A percentile compares a stretch with the other conserved stretches of the same genome.
Evolutionary conservation across 2,329 filamentous ascomycete genomes (phyloP).

Genomic region (Pezicula neosporulosa): DNA sequence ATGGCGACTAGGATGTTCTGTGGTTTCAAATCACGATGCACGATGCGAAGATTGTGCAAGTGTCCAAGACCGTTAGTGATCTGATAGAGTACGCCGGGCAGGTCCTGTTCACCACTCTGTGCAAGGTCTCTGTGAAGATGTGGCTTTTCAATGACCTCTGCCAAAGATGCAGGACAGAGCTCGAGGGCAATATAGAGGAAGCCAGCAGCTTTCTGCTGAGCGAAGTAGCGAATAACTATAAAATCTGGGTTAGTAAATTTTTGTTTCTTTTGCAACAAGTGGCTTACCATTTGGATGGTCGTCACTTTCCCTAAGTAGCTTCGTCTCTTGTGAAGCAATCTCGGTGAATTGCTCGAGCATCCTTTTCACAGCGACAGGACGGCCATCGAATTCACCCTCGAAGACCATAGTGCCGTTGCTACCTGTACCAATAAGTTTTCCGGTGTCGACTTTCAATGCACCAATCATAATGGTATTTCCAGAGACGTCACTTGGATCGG

Average conservation of each 20-base stretch:
- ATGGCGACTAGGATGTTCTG: slow-evolving; percentile 91
- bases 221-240: slow-evolving; percentile 88
- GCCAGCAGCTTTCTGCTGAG: slow-evolving; percentile 80
- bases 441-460: slow-evolving; percentile 60
- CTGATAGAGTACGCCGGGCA: slow-evolving; percentile 79
- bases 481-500: slow-evolving; percentile 57
- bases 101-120: slow-evolving; percentile 67
- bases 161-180: slow-evolving; percentile 87
- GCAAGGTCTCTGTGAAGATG: slow-evolving; percentile 65
- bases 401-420: slow-evolving; percentile 98
- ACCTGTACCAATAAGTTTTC: slow-evolving; percentile 67
- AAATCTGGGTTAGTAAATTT: slow-evolving; percentile 20
- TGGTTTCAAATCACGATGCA: slow-evolving; percentile 94
- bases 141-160: slow-evolving; percentile 82
- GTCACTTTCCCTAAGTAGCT: slow-evolving; percentile 85
- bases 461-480: slow-evolving; percentile 59
- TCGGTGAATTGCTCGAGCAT: slow-evolving; percentile 97
- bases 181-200: slow-evolving; percentile 97
- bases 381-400: slow-evolving; percentile 88
- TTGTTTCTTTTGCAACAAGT: not conserved
- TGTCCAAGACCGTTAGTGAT: slow-evolving; percentile 87
- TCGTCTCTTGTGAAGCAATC: slow-evolving; percentile 91
- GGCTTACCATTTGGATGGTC: slow-evolving; percentile 78
- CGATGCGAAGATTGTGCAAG: slow-evolving; percentile 87
- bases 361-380: slow-evolving; percentile 91